Percentiles rank a stretch among this genome's conserved stretches.
Evolutionary conservation across 371 early-diverging fungal species (phyloP).

Genomic region (Vairimorpha apis): DNA sequence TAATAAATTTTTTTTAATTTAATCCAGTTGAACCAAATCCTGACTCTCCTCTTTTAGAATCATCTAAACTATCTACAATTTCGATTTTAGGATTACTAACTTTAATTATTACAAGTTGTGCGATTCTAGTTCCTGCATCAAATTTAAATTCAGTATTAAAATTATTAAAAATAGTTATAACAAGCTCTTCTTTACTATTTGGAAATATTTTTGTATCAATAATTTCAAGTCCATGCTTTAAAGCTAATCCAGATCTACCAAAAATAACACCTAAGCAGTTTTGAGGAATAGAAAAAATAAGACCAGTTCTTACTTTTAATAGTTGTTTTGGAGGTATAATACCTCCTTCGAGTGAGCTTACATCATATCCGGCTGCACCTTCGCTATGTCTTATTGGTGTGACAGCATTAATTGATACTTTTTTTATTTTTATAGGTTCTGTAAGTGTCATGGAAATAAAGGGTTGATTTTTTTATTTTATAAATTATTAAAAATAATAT

Average conservation of each 20-base stretch:
- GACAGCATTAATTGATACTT: slow-evolving; percentile 18
- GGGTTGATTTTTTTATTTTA: too few species aligned
- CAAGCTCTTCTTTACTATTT: slow-evolving; percentile 29
- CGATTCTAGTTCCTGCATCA: slow-evolving; percentile 35
- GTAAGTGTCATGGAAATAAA: slow-evolving; percentile 2
- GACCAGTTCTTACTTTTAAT: slow-evolving; percentile 38
- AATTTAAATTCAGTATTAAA: slow-evolving; percentile 24
- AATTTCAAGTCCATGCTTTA: slow-evolving; percentile 45
- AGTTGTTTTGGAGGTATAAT: slow-evolving; percentile 18
- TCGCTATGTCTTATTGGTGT: slow-evolving; percentile 45
- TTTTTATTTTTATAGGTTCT: slow-evolving; percentile 17
- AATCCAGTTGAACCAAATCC: slow-evolving; percentile 50
- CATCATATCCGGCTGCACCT: slow-evolving; percentile 59
- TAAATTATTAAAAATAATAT: too few species aligned
- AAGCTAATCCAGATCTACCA: slow-evolving; percentile 48
- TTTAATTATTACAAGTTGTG: slow-evolving; percentile 51
- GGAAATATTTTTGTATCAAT: slow-evolving; percentile 15
- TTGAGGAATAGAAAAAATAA: slow-evolving; percentile 25
- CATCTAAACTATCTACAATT: slow-evolving; percentile 15
- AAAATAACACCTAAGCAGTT: slow-evolving; percentile 28
- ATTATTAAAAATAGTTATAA: slow-evolving; percentile 42
- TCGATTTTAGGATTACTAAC: background rate
- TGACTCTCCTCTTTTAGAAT: slow-evolving; percentile 19
- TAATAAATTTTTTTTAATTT: slow-evolving; percentile 13
- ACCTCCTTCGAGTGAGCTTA: slow-evolving; percentile 33